Base-by-base conservation (phyloP, 345 rosid genomes). In the Salix purpurea region DNA sequence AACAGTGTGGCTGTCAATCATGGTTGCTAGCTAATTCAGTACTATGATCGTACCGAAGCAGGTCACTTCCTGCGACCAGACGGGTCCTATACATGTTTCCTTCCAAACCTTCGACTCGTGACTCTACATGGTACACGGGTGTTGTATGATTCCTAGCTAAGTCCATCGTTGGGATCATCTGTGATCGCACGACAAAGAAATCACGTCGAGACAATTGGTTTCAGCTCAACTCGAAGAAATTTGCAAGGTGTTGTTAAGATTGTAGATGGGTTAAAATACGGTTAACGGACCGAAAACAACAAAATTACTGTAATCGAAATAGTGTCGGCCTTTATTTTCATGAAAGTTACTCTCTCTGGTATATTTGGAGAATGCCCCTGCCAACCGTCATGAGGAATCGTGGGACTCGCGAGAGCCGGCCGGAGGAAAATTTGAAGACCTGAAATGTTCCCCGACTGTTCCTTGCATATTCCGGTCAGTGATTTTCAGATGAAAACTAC, bases 51-150 rank as follows among this genome's bases (percentile, higher is more conserved):
- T 42, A 4, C 15, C 26, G 34, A 16, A 37, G 24, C 2, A 4
- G 40, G 62, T 65, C 65, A 7, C 42, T 71, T 62, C 52, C 44
- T 39, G 39, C 78, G 52, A 23, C 66, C 52, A 36, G 24, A 28
- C 0, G 23, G 4, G 65, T 61, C 36, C 64, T 24, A 0, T 2
- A 40, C 0, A 40, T 10, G 11, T 76, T 42, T 32, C 10, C 28
- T 30, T 48, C n/a, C 62, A 26, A 64, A 26, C 14, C 28, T 23
- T 34, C 16, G 36, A 24, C 67, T 66, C 78, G 78, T 75, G 78
- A 75, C 15, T 32, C 44, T 34, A 15, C 13, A 36, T 10, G 6
- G 54, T 36, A n/a, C 68, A 7, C 36, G 5, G 40, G 2, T 9
- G 54, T 23, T 61, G 39, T 24, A 61, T 3, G 40, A 3, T 21